Evolutionary conservation across 1,284 basidiomycete species (phyloP).

Genomic region (Gomphus bonarii): DNA sequence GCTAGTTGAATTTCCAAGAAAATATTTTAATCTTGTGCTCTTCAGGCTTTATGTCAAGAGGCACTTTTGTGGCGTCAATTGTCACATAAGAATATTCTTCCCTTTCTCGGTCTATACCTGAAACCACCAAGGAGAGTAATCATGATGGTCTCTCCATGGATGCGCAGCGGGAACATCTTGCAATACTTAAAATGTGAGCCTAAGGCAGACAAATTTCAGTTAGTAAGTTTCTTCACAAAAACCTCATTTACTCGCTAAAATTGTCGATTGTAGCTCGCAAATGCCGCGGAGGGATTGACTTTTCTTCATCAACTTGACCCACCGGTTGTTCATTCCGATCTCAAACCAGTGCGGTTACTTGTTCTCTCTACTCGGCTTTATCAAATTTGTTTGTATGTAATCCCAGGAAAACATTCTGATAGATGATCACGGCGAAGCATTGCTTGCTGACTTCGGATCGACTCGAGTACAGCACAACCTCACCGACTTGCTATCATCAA

Average conservation of each 20-base stretch:
- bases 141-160: constrained; percentile 8
- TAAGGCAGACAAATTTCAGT: background rate
- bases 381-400: background rate
- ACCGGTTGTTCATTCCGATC: background rate
- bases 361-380: background rate
- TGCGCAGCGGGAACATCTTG: constrained; percentile 4
- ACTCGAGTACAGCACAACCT: constrained; percentile 1
- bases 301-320: constrained; percentile 10
- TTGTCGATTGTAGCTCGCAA: constrained; percentile 1
- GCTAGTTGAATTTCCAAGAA: background rate
- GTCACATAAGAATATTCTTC: constrained; percentile 1
- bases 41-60: background rate
- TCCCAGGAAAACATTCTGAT: constrained; percentile 10
- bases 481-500: background rate
- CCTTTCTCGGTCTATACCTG: background rate
- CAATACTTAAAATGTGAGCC: constrained; percentile 2
- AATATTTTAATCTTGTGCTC: background rate
- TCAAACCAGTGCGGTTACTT: background rate
- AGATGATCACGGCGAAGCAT: background rate
- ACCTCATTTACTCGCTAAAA: background rate
- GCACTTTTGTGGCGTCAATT: constrained; percentile 1
- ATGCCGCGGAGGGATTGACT: constrained; percentile 2
- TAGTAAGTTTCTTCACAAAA: background rate
- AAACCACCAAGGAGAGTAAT: background rate
- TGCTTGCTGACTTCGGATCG: constrained; percentile 9